Conservation (phyloP, 192 early-diverging fungal genomes). For the Backusella parvicylindrica region DNA sequence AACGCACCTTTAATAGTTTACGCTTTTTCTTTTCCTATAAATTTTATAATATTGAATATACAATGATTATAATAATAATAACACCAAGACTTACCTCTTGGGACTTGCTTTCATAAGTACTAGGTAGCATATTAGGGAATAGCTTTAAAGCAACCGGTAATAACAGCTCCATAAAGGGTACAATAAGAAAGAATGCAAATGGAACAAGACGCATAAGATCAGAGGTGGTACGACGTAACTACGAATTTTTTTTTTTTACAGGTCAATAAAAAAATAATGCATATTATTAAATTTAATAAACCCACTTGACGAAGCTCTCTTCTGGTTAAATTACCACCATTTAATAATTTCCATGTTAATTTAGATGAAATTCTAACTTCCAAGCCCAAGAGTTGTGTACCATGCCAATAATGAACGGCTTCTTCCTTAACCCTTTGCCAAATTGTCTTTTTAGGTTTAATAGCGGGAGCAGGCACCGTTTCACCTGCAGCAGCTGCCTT, state of each 20-base stretch:
- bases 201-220: slow-evolving; percentile 89
- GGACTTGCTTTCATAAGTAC: slow-evolving; percentile 92
- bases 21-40: slow-evolving; percentile 91
- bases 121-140: slow-evolving; percentile 96
- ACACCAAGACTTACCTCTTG: slow-evolving; percentile 47
- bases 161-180: slow-evolving; percentile 95
- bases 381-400: slow-evolving; percentile 83
- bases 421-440: slow-evolving; percentile 85
- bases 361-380: slow-evolving; percentile 84
- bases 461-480: slow-evolving; percentile 9
- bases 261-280: not conserved
- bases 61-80: not conserved
- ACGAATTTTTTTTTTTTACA: not conserved
- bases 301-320: slow-evolving; percentile 82
- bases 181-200: slow-evolving; percentile 86
- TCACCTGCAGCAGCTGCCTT: not conserved
- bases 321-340: slow-evolving; percentile 75
- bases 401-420: slow-evolving; percentile 88
- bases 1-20: slow-evolving; percentile 86
- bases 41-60: not conserved
- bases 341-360: slow-evolving; percentile 67
- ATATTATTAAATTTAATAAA: not conserved
- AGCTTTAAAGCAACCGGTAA: slow-evolving; percentile 87
- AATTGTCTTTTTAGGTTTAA: slow-evolving; percentile 54
- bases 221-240: slow-evolving; percentile 82